Percentiles rank a stretch among this genome's conserved stretches.
Evolutionary conservation across 2,329 filamentous ascomycete species (phyloP).

Genomic region (Akanthomyces muscarius): DNA sequence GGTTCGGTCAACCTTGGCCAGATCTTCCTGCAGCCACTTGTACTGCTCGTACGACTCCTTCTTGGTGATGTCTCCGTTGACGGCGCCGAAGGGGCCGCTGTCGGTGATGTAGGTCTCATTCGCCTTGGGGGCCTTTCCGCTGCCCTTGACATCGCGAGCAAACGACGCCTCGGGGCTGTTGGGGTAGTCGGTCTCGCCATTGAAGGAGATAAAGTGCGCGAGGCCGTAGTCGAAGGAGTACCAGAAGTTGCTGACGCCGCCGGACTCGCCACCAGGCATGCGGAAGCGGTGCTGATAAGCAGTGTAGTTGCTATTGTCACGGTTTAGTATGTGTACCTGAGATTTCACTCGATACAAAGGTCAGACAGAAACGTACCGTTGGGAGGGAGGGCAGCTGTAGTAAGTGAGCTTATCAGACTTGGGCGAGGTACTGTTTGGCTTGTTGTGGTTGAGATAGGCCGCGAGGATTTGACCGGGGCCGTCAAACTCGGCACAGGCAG

Average conservation of each 20-base stretch:
- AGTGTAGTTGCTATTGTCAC: constrained; percentile 40
- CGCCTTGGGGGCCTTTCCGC: constrained; percentile 37
- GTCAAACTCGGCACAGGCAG: constrained; percentile 45
- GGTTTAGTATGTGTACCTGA: neutral
- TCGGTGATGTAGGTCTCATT: constrained; percentile 44
- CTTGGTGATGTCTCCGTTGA: constrained; percentile 36
- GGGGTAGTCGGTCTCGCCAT: constrained; percentile 48
- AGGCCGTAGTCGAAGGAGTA: constrained; percentile 52
- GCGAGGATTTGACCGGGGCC: constrained; percentile 40
- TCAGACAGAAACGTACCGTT: constrained; percentile 24
- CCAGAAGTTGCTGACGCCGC: constrained; percentile 50
- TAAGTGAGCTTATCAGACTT: constrained; percentile 39
- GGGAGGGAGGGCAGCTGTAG: constrained; percentile 49
- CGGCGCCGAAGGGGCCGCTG: constrained; percentile 44
- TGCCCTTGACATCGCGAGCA: constrained; percentile 36
- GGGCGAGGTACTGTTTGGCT: constrained; percentile 37
- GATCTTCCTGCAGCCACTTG: constrained; percentile 43
- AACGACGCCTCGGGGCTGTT: constrained; percentile 45
- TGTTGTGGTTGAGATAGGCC: constrained; percentile 43
- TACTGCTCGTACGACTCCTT: constrained; percentile 44
- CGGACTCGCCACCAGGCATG: constrained; percentile 45
- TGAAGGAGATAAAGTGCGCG: constrained; percentile 46
- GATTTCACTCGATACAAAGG: too few relatives aligned
- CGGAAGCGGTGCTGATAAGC: constrained; percentile 48
- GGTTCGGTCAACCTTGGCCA: constrained; percentile 39